Base-by-base conservation (phyloP, 306 rosid genomes). In the Canavalia ensiformis region DNA sequence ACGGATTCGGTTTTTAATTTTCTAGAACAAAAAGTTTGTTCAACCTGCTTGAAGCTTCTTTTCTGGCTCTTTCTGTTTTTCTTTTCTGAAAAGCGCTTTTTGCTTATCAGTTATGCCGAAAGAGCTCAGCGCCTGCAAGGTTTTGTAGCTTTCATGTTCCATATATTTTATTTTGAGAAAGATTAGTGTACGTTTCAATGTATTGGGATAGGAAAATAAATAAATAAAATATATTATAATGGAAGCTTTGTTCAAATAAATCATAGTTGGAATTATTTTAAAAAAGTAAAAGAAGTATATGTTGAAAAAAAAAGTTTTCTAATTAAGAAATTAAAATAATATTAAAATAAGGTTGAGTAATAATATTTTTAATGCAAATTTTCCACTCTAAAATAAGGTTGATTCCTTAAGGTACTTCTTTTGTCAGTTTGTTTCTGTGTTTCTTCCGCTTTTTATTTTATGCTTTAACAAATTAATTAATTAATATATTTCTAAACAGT, bases 81-180 rank as follows among this genome's bases (percentile, higher is more conserved):
- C 35, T 58, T 59, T 50, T 18, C 55, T 41, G 6, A 41, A 79
- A 70, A 69, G 59, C 39, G 68, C 68, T 83, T 80, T 79, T 57
- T 84, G 1, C 78, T 41, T 41, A 29, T 60, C 31, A 59, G 67
- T 31, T 78, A 65, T 77, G 46, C 65, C 42, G 35, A 65, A 78
- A 83, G 76, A 81, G 83, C 52, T 68, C 72, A 78, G 84, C 80
- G 76, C 90, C 82, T 89, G 81, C 87, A 84, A 86, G 34, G 60
- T 35, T 79, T 88, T 45, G 83, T 84, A 88, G 86, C 86, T 85
- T 87, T 94, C 81, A 42, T 58, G 7, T 68, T 3, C 8, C 12
- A 45, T 28, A 33, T 82, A 68, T 71, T 80, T 78, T 58, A 1
- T 54, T 1, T 18, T 18, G 25, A 18, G 25, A 18, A 18, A 18